A percentile compares a stretch with the other conserved stretches of the same genome.
Conservation (phyloP, 352 stramenopile species). For the Phytophthora hybrid region DNA sequence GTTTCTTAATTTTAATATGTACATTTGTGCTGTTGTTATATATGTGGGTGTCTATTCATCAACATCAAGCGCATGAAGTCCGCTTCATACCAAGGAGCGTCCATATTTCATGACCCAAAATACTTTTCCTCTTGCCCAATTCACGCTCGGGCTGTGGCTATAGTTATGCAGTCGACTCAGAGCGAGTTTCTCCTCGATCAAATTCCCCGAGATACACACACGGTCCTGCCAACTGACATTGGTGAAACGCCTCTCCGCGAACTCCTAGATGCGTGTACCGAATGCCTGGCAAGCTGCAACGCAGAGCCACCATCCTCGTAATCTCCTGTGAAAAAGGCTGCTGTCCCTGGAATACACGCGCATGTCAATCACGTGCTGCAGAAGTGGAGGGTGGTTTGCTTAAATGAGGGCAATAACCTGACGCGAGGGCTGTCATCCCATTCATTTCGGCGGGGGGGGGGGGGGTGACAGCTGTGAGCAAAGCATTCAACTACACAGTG, state of each 20-base stretch:
- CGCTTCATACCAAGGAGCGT: conserved; percentile 6
- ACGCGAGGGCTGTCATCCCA: not conserved
- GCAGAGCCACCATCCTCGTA: too few species aligned
- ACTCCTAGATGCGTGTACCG: not conserved
- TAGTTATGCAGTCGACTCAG: conserved; percentile 7
- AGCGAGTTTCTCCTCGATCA: not conserved
- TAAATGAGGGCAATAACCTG: not conserved
- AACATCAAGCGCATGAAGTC: conserved; percentile 20
- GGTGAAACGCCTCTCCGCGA: conserved; percentile 2
- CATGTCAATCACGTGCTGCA: conserved; percentile 13
- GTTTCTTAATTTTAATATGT: not conserved
- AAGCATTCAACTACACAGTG: conserved; percentile 25
- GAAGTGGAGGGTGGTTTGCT: conserved; percentile 11
- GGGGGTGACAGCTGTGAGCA: conserved; percentile 15
- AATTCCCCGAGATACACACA: not conserved
- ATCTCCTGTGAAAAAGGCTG: not conserved
- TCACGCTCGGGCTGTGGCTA: conserved; percentile 8
- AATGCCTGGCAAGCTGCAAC: too few species aligned
- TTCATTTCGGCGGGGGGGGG: not conserved
- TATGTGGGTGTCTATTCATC: conserved; percentile 22
- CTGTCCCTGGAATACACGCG: conserved; percentile 12
- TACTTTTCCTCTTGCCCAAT: conserved; percentile 9
- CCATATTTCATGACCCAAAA: conserved; percentile 12
- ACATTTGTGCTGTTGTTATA: not conserved
- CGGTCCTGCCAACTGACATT: not conserved